A percentile compares a stretch with the other conserved stretches of the same genome.
phyloP scores from a whole-genome alignment of 2,329 filamentous ascomycete genomes.

The Claviceps cyperi region DNA sequence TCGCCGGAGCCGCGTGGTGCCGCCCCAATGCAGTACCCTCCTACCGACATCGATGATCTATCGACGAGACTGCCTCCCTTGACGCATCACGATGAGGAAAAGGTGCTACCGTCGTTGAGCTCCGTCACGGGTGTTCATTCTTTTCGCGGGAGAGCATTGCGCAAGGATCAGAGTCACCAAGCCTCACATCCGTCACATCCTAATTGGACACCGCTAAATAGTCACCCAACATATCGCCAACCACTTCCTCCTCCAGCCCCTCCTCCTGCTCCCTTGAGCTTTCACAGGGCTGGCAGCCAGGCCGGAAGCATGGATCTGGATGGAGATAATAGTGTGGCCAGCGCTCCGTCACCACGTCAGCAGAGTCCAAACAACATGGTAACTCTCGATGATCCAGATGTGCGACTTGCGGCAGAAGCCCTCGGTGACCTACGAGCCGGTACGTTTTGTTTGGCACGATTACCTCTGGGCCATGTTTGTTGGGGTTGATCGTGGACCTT shows the following conservation, averaged over 20 bases:
- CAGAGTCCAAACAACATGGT: constrained; percentile 31
- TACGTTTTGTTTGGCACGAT: constrained; percentile 23
- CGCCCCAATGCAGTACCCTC: constrained; percentile 13
- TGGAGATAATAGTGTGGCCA: constrained; percentile 22
- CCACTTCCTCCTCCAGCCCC: constrained; percentile 9
- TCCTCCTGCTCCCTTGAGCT: constrained; percentile 6
- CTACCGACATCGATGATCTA: constrained; percentile 14
- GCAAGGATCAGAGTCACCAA: constrained; percentile 6
- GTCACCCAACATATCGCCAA: constrained; percentile 29
- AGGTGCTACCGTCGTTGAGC: constrained; percentile 23
- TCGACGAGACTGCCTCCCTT: constrained; percentile 13
- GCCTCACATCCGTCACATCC: constrained; percentile 14
- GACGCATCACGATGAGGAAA: constrained; percentile 14
- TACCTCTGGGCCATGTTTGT: no score
- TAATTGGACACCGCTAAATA: constrained; percentile 34
- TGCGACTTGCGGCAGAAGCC: constrained; percentile 59
- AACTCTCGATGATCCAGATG: constrained; percentile 51
- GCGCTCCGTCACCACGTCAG: constrained; percentile 29
- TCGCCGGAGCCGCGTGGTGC: background rate
- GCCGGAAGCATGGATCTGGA: constrained; percentile 33
- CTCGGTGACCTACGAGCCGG: constrained; percentile 55
- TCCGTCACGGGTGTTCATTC: constrained; percentile 18
- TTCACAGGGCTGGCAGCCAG: constrained; percentile 28
- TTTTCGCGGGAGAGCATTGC: constrained; percentile 10
- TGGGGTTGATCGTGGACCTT: background rate